Evolutionary conservation across 2,329 filamentous ascomycete genomes (phyloP).

Genomic region (Phyllachora maydis): DNA sequence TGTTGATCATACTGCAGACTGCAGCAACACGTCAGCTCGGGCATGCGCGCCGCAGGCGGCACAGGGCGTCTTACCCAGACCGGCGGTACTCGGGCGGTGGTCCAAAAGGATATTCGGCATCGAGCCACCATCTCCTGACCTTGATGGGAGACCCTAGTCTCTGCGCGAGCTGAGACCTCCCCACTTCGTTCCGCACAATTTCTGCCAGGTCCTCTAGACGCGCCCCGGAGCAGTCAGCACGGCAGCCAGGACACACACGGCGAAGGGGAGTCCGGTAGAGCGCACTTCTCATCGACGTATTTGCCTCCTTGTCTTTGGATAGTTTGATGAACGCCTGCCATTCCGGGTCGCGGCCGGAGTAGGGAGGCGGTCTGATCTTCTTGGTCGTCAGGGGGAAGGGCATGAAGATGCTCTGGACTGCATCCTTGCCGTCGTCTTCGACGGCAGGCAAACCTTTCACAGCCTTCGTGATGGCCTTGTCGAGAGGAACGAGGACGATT

Average conservation of each 20-base stretch:
- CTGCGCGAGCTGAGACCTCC: conserved; percentile 18
- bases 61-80: conserved; percentile 32
- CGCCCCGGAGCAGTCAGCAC: conserved; percentile 7
- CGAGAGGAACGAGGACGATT: conserved; percentile 23
- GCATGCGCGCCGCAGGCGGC: background rate
- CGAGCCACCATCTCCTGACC: conserved; percentile 33
- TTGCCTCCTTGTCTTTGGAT: conserved; percentile 26
- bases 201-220: conserved; percentile 25
- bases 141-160: conserved; percentile 25
- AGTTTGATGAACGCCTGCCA: conserved; percentile 39
- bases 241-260: too few species aligned
- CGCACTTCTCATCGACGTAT: conserved; percentile 22
- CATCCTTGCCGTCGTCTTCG: conserved; percentile 19
- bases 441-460: conserved; percentile 20
- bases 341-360: conserved; percentile 37
- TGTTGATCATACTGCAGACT: conserved; percentile 21
- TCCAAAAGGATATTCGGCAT: conserved; percentile 34
- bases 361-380: conserved; percentile 24
- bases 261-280: background rate
- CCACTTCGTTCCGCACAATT: conserved; percentile 18
- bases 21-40: conserved; percentile 6
- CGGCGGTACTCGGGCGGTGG: conserved; percentile 39
- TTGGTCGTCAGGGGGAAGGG: conserved; percentile 39
- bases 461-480: conserved; percentile 7
- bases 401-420: conserved; percentile 30